Percentiles rank a stretch among this genome's conserved stretches.
Conservation (phyloP, 1,284 basidiomycete species). For the Heliocybe sulcata region DNA sequence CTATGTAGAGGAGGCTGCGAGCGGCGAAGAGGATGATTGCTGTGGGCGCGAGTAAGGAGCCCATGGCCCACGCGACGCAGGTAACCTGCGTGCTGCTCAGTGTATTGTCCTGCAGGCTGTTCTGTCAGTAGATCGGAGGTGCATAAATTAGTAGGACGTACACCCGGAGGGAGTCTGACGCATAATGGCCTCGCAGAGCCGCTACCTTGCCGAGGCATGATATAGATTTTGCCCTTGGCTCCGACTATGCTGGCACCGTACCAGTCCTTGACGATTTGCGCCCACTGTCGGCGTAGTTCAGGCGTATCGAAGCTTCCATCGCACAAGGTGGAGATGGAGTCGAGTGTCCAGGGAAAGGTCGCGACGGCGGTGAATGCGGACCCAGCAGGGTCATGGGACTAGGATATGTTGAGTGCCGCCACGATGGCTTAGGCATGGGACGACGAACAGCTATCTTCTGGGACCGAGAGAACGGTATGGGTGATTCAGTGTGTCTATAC, state of each 20-base stretch:
- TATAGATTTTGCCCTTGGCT: conserved; percentile 26
- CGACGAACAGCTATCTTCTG: background rate
- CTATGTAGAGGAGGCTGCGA: conserved; percentile 44
- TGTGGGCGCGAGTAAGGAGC: conserved; percentile 31
- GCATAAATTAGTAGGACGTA: conserved; percentile 4
- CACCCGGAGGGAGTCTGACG: conserved; percentile 8
- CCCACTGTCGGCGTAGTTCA: conserved; percentile 33
- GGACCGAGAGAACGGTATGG: background rate
- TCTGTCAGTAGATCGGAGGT: background rate
- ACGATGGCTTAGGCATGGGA: background rate
- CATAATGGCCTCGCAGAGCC: conserved; percentile 2
- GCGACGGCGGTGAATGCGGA: conserved; percentile 21
- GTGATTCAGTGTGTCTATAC: background rate
- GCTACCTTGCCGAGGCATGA: conserved; percentile 25
- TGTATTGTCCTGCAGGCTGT: conserved; percentile 2
- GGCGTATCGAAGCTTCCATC: conserved; percentile 27
- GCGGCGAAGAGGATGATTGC: conserved; percentile 51
- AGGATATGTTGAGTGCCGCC: background rate
- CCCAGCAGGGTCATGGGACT: background rate
- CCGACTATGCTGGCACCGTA: conserved; percentile 44
- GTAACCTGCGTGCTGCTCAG: conserved; percentile 15
- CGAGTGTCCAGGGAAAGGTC: conserved; percentile 50
- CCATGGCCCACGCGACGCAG: conserved; percentile 51
- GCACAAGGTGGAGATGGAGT: conserved; percentile 41
- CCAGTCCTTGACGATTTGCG: conserved; percentile 33